phyloP scores from a whole-genome alignment of 495 filamentous ascomycete species.

The Penicillium antarcticum region DNA sequence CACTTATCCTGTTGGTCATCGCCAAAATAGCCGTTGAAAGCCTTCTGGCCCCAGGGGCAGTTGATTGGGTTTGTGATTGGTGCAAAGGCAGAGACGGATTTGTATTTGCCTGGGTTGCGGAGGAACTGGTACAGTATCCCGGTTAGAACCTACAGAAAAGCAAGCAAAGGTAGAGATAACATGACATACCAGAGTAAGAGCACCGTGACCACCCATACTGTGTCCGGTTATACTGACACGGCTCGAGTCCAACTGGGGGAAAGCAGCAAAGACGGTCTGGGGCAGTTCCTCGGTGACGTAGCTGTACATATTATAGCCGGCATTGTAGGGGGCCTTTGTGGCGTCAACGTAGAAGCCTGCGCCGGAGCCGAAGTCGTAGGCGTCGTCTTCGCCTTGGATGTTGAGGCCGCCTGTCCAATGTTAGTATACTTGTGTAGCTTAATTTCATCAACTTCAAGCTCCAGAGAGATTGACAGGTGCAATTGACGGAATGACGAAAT shows the following conservation, averaged over 20 bases:
- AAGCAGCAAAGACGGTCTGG: constrained; percentile 62
- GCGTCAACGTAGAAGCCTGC: constrained; percentile 97
- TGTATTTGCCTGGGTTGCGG: constrained; percentile 85
- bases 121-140: constrained; percentile 56
- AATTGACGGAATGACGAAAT: neutral
- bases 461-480: neutral
- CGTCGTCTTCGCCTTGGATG: constrained; percentile 76
- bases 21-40: constrained; percentile 86
- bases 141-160: neutral
- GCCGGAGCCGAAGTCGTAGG: constrained; percentile 85
- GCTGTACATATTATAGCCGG: constrained; percentile 86
- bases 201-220: constrained; percentile 95
- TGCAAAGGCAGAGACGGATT: constrained; percentile 83
- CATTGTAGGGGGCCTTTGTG: constrained; percentile 65
- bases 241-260: constrained; percentile 60
- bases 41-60: constrained; percentile 94
- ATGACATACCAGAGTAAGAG: constrained; percentile 67
- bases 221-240: constrained; percentile 85
- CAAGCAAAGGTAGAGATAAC: neutral
- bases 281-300: constrained; percentile 86
- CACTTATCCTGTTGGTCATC: constrained; percentile 67
- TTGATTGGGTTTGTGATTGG: constrained; percentile 85
- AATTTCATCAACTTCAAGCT: too few species aligned
- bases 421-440: neutral
- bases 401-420: constrained; percentile 56